phyloP scores from a whole-genome alignment of 805 yeast genomes.

The Wickerhamomyces strasburgensis region DNA sequence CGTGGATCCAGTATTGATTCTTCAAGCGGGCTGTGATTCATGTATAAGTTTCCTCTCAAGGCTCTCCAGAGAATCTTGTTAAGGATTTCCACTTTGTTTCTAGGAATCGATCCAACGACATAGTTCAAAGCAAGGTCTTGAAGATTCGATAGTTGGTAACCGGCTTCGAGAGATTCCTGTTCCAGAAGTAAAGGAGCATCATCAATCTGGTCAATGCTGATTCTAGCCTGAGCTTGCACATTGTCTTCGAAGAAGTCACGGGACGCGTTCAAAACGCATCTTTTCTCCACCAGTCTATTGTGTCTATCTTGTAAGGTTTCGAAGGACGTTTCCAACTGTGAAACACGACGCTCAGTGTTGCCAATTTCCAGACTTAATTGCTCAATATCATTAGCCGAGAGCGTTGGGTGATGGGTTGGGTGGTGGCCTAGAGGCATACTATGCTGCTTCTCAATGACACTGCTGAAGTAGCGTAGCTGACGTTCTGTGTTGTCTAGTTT shows the following conservation, averaged over 20 bases:
- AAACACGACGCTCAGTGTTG: constrained; percentile 66
- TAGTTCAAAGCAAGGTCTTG: constrained; percentile 23
- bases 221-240: constrained; percentile 27
- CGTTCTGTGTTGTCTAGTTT: constrained; percentile 82
- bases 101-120: constrained; percentile 72
- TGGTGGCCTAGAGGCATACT: constrained; percentile 34
- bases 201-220: constrained; percentile 32
- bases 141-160: constrained; percentile 23
- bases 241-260: constrained; percentile 42
- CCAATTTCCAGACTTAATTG: constrained; percentile 59
- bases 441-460: constrained; percentile 43
- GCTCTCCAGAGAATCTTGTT: constrained; percentile 90
- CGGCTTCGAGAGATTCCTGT: constrained; percentile 33
- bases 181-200: constrained; percentile 35
- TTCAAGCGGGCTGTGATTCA: constrained; percentile 67
- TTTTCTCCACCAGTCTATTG: constrained; percentile 63
- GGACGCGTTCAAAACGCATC: constrained; percentile 52
- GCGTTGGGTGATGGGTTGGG: constrained; percentile 20
- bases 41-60: constrained; percentile 83
- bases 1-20: constrained; percentile 63
- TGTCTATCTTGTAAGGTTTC: constrained; percentile 60
- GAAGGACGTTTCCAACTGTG: constrained; percentile 64
- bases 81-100: constrained; percentile 62
- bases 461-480: constrained; percentile 58
- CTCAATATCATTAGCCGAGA: constrained; percentile 50